These are phyloP conservation scores for Penicillium aurantiogriseum DNA, from an alignment of 2,329 filamentous ascomycete genomes.

Conservation along the genomic window DNA sequence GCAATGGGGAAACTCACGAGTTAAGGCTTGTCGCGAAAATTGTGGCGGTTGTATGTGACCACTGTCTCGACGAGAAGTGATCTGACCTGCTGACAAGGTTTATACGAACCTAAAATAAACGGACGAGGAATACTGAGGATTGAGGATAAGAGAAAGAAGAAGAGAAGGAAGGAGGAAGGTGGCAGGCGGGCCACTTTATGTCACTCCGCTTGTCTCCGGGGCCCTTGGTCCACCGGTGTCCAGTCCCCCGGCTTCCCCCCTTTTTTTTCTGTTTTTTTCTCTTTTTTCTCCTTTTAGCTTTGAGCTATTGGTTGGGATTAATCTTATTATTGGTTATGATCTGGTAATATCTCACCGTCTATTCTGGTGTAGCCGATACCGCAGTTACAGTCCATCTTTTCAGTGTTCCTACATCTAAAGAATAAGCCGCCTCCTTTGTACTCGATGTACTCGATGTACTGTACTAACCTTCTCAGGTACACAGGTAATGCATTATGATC, in stretches of 20 bases:
- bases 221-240: neutral
- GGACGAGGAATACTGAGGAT: conserved; percentile 6
- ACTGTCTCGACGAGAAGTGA: conserved; percentile 56
- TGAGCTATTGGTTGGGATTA: neutral
- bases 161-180: neutral
- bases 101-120: conserved; percentile 24
- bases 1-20: conserved; percentile 64
- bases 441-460: too few species aligned
- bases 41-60: conserved; percentile 70
- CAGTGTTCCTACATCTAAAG: neutral
- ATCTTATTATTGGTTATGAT: neutral
- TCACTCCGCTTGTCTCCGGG: conserved; percentile 6
- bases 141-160: neutral
- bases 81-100: conserved; percentile 40
- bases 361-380: neutral
- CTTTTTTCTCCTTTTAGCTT: neutral
- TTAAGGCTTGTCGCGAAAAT: conserved; percentile 99
- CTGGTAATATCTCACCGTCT: neutral
- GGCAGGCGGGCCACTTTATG: conserved; percentile 3
- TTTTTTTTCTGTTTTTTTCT: neutral
- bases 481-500: neutral
- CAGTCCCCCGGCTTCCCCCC: conserved; percentile 5
- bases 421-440: neutral
- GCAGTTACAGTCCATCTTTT: neutral
- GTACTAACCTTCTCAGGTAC: neutral